Conservation (phyloP, 2,329 filamentous ascomycete species). For the Cladosporium sp. region DNA sequence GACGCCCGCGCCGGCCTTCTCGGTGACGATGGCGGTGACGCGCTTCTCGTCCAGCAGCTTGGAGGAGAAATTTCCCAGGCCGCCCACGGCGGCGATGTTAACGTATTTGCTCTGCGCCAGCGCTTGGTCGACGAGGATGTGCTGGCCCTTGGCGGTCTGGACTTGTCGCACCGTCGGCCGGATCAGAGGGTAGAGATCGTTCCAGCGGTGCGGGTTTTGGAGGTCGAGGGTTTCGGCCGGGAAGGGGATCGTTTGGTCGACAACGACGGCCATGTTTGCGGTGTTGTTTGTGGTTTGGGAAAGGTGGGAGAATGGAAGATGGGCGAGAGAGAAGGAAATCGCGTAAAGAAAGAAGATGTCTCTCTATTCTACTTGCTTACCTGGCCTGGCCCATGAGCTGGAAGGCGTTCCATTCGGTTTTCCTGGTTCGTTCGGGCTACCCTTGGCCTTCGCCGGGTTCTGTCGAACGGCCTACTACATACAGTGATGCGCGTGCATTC, state of each 20-base stretch:
- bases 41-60: constrained; percentile 31
- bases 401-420: constrained; percentile 1
- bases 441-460: constrained; percentile 4
- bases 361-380: neutral
- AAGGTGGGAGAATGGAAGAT: neutral
- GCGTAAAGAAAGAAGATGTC: constrained; percentile 7
- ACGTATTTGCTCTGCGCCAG: constrained; percentile 24
- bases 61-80: constrained; percentile 31
- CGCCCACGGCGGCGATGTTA: constrained; percentile 28
- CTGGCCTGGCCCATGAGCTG: neutral
- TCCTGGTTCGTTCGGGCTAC: constrained; percentile 1
- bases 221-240: constrained; percentile 25
- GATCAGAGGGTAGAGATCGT: constrained; percentile 31
- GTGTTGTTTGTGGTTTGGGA: neutral
- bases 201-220: constrained; percentile 30
- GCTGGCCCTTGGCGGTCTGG: constrained; percentile 26
- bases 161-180: constrained; percentile 27
- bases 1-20: constrained; percentile 22
- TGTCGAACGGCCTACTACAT: constrained; percentile 11
- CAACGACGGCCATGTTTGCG: constrained; percentile 35
- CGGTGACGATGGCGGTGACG: constrained; percentile 30
- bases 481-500: constrained; percentile 10
- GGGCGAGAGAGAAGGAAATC: neutral
- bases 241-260: constrained; percentile 35
- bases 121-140: constrained; percentile 29